Conservation (phyloP, 805 yeast genomes). For the Wickerhamiella brachini region DNA sequence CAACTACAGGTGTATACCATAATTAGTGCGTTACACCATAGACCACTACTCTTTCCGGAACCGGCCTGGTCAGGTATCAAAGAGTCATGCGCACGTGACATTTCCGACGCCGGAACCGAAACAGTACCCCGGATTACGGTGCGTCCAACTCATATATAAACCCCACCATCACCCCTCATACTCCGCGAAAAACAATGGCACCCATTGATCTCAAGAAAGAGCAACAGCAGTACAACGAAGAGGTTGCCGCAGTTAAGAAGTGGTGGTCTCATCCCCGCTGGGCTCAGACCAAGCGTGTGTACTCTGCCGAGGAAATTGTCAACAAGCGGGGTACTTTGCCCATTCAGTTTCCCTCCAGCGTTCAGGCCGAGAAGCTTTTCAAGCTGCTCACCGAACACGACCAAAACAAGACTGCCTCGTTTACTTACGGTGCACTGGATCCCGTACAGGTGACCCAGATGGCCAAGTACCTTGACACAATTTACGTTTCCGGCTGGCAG, state of each 20-base stretch:
- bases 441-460: slow-evolving; percentile 93
- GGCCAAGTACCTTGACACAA: slow-evolving; percentile 88
- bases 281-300: slow-evolving; percentile 75
- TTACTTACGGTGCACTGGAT: slow-evolving; percentile 91
- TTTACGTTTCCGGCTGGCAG: slow-evolving; percentile 97
- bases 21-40: too few relatives aligned
- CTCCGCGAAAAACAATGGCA: neutral
- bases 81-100: neutral
- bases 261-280: slow-evolving; percentile 97
- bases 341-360: slow-evolving; percentile 59
- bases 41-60: neutral
- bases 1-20: too few relatives aligned
- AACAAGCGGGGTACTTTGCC: slow-evolving; percentile 71
- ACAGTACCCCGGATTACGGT: neutral
- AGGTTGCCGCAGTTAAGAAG: slow-evolving; percentile 56
- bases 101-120: neutral
- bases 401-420: slow-evolving; percentile 55
- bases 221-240: slow-evolving; percentile 48
- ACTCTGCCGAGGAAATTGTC: slow-evolving; percentile 80
- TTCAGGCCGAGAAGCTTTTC: slow-evolving; percentile 73
- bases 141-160: slow-evolving; percentile 3
- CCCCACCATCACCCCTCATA: neutral
- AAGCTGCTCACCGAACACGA: slow-evolving; percentile 58
- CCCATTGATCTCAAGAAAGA: slow-evolving; percentile 43
- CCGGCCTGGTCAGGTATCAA: neutral